Base-by-base conservation (phyloP, 2,329 filamentous ascomycete species). In the Torrubiellomyces zombiae region DNA sequence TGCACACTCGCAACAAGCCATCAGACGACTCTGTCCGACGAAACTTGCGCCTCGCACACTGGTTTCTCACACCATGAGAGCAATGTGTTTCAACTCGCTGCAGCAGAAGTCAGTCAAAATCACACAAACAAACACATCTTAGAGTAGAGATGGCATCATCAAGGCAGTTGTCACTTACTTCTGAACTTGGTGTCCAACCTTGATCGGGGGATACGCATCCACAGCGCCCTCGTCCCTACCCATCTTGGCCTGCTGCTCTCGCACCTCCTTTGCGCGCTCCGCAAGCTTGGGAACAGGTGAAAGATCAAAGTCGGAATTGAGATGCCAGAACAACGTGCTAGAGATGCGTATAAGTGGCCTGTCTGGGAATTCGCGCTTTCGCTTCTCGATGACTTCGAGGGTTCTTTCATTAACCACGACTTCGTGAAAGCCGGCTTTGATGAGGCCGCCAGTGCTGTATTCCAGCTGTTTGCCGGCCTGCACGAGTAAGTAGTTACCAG, bases 401-500 rank as follows among this genome's bases (percentile, higher is more conserved):
- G 67, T 72, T 33, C 48, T 44, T 6, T 61, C 53, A 40, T 61
- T 70, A 31, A 71, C 61, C 2, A 67, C 60, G 0, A 72, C 67
- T 50, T 72, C 67, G 47, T 72, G 67, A 47, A 55, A 72, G 4
- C 67, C 67, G 2, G 67, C 67, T 43, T 69, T 70, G 44, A 72
- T 53, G 17, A 72, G 57, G 0, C 67, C 67, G 24, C 67, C 66
- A 0, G 66, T 70, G 25, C 67, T 45, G 47, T 72, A 60, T 52
- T 72, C 67, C 28, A 72, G 53, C 49, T 72, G 67, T 51, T 71
- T 71, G 29, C 67, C 67, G 2, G 67, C 67, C 39, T 72, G 67
- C 6, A 72, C 67, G 10, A 72, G 55, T 10, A 72, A 52, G 43
- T 69, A 55, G 42, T 64, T 66, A 4, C 65, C 64, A 3, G 50